Percentiles rank a stretch among this genome's conserved stretches.
phyloP scores from a whole-genome alignment of 768 basidiomycete species.

The Tephrocybe sp. region DNA sequence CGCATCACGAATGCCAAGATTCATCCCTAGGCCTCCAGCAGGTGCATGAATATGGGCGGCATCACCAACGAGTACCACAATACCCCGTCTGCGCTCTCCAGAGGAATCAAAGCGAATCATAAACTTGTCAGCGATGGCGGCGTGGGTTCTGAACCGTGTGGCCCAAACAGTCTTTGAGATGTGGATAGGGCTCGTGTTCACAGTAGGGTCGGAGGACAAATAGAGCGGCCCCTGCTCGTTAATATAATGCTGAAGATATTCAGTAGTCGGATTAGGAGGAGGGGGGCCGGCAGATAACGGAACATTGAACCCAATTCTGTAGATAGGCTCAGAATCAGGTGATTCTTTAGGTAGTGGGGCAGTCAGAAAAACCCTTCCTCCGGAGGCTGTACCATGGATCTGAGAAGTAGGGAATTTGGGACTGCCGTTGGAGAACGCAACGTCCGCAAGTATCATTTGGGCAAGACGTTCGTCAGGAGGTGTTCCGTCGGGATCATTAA shows the following conservation, averaged over 20 bases:
- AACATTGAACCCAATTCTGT: constrained; percentile 41
- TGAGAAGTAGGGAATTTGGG: constrained; percentile 21
- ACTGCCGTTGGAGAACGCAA: constrained; percentile 32
- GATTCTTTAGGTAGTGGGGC: constrained; percentile 35
- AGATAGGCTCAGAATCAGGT: constrained; percentile 24
- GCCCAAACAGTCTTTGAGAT: constrained; percentile 43
- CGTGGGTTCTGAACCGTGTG: constrained; percentile 46
- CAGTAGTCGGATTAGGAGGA: constrained; percentile 32
- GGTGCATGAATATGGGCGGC: constrained; percentile 58
- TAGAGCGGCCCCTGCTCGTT: constrained; percentile 36
- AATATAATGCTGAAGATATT: constrained; percentile 44
- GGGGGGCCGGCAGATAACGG: constrained; percentile 33
- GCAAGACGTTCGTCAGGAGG: constrained; percentile 27
- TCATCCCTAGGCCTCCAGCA: constrained; percentile 58
- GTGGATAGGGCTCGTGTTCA: constrained; percentile 29
- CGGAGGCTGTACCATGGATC: constrained; percentile 23
- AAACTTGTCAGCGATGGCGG: constrained; percentile 40
- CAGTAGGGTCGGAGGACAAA: constrained; percentile 33
- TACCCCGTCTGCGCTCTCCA: constrained; percentile 3
- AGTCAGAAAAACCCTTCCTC: constrained; percentile 32
- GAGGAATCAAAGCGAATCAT: constrained; percentile 25
- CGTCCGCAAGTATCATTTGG: constrained; percentile 49
- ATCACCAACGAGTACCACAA: constrained; percentile 22
- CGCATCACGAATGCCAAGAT: constrained; percentile 57
- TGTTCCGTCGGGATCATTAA: constrained; percentile 40